phyloP scores from a whole-genome alignment of 805 yeast species.

The Scheffersomyces stipitis region DNA sequence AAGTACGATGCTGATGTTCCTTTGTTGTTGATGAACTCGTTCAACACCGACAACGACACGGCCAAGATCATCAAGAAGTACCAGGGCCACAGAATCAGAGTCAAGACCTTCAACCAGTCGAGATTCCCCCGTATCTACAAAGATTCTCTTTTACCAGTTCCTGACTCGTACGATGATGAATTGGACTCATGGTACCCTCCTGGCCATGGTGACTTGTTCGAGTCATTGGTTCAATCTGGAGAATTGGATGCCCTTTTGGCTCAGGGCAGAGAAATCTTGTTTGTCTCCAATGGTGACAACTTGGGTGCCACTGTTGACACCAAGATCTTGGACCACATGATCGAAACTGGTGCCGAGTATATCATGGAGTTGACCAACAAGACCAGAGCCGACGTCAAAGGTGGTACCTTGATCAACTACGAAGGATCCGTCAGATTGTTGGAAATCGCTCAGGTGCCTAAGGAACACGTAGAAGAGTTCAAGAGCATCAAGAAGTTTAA shows the following conservation, averaged over 20 bases:
- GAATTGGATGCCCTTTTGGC: constrained; percentile 85
- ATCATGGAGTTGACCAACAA: constrained; percentile 98
- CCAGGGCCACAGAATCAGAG: constrained; percentile 93
- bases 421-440: constrained; percentile 91
- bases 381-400: constrained; percentile 98
- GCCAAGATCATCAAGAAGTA: constrained; percentile 94
- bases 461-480: constrained; percentile 97
- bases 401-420: constrained; percentile 96
- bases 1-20: constrained; percentile 92
- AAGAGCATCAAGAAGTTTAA: constrained; percentile 97
- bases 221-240: constrained; percentile 84
- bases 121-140: constrained; percentile 93
- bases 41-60: constrained; percentile 96
- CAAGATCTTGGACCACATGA: constrained; percentile 87
- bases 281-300: constrained; percentile 97
- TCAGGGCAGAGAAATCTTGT: constrained; percentile 91
- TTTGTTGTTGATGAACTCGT: constrained; percentile 94
- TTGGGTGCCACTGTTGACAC: constrained; percentile 97
- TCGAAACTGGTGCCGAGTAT: constrained; percentile 88
- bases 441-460: constrained; percentile 98
- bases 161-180: constrained; percentile 68
- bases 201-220: constrained; percentile 99
- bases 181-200: constrained; percentile 97
- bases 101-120: constrained; percentile 96
- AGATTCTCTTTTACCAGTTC: constrained; percentile 96